Conservation (phyloP, 2,329 filamentous ascomycete genomes). For the Arthrobotrys sphaeroides region DNA sequence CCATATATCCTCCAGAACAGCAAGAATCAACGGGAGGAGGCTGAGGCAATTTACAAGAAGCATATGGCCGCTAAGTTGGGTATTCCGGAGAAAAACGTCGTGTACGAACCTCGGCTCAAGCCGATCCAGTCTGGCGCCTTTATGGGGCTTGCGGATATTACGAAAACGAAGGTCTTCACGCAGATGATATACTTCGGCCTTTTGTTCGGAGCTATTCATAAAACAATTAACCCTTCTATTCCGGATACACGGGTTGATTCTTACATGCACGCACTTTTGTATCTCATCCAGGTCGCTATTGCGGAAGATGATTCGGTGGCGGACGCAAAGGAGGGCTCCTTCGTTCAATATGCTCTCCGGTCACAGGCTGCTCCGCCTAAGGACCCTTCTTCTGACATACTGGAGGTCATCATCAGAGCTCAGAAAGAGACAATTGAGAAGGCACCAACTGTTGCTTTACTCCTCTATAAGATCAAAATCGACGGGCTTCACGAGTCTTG, state of each 20-base stretch:
- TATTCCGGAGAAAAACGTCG: constrained; percentile 80
- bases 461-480: constrained; percentile 66
- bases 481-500: constrained; percentile 81
- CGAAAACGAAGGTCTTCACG: constrained; percentile 82
- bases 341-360: constrained; percentile 74
- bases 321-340: constrained; percentile 71
- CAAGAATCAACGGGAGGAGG: constrained; percentile 96
- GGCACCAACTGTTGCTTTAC: constrained; percentile 72
- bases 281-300: constrained; percentile 85
- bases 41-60: constrained; percentile 86
- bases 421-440: constrained; percentile 68
- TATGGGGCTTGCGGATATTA: constrained; percentile 78
- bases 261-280: constrained; percentile 89
- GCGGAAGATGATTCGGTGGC: constrained; percentile 74
- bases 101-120: constrained; percentile 86
- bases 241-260: constrained; percentile 85
- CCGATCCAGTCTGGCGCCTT: constrained; percentile 82
- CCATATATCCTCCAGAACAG: constrained; percentile 96
- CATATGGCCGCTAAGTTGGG: constrained; percentile 88
- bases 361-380: constrained; percentile 11
- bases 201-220: constrained; percentile 77
- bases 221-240: constrained; percentile 75
- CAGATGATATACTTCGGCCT: constrained; percentile 90
- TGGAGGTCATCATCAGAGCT: constrained; percentile 4
- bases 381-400: neutral